Percentiles rank a stretch among this genome's conserved stretches.
Conservation (phyloP, 306 rosid genomes). For the Potentilla sterilis region DNA sequence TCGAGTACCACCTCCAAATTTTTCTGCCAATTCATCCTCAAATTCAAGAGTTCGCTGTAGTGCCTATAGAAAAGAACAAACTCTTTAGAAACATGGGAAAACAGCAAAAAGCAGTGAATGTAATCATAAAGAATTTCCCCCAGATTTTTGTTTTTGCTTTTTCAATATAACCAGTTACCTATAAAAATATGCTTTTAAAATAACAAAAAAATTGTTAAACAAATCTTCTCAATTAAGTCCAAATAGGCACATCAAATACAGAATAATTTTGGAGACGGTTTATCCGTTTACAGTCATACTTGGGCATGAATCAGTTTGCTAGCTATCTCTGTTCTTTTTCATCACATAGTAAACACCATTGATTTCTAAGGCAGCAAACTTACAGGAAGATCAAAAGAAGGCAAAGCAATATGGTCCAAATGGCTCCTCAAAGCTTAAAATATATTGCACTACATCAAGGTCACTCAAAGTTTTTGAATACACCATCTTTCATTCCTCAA, state of each 20-base stretch:
- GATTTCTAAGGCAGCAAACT: not conserved
- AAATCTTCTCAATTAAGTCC: not conserved
- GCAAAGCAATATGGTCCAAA: conserved; percentile 4
- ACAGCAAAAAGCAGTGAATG: not conserved
- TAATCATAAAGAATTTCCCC: not conserved
- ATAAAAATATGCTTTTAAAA: not conserved
- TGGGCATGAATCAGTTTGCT: not conserved
- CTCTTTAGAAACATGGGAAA: conserved; percentile 5
- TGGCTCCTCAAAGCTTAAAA: not conserved
- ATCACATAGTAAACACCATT: not conserved
- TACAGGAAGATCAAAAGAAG: not conserved
- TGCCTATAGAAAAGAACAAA: conserved; percentile 56
- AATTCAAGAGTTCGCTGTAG: conserved; percentile 93
- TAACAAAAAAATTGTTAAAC: not conserved
- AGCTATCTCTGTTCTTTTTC: not conserved
- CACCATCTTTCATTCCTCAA: conserved; percentile 8
- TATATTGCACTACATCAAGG: not conserved
- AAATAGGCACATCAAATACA: not conserved
- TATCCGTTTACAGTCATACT: not conserved
- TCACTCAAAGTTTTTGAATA: not conserved
- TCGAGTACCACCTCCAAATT: conserved; percentile 90
- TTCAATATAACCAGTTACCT: not conserved
- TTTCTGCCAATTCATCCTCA: conserved; percentile 98
- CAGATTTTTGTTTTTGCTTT: not conserved
- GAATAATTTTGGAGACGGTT: not conserved